A percentile compares a stretch with the other conserved stretches of the same genome.
Conservation (phyloP, 192 early-diverging fungal species). For the Lobulomyces angularis region DNA sequence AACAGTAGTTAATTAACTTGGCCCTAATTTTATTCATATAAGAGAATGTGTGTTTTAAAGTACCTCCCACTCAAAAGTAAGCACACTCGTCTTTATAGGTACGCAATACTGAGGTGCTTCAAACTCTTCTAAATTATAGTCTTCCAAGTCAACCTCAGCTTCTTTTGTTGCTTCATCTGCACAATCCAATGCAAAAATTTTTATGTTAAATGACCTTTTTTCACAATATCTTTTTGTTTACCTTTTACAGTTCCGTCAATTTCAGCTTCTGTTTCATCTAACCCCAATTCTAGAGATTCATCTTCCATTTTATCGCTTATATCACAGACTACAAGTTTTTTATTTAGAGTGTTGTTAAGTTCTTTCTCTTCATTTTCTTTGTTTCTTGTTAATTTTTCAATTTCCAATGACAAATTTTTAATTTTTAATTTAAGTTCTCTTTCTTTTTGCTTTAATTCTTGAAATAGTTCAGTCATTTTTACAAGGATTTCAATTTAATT, state of each 20-base stretch:
- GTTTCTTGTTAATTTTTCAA: no score
- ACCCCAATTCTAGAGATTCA: conserved; percentile 7
- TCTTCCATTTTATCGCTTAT: no score
- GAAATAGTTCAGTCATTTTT: no score
- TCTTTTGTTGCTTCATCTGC: neutral
- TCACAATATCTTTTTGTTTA: conserved; percentile 9
- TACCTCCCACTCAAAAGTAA: conserved; percentile 87
- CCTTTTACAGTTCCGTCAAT: conserved; percentile 2
- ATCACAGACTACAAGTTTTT: no score
- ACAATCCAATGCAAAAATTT: neutral
- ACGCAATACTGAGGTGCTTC: conserved; percentile 75
- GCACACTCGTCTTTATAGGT: conserved; percentile 89
- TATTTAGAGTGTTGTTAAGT: no score
- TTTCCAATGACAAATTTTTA: no score
- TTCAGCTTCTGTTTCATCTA: conserved; percentile 9
- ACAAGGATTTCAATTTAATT: no score
- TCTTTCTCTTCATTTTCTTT: no score
- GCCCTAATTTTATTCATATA: conserved; percentile 7
- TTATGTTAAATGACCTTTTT: conserved; percentile 3
- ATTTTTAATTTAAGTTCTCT: no score
- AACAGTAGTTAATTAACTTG: neutral
- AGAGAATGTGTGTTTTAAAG: neutral
- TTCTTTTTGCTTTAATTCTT: no score
- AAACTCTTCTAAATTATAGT: conserved; percentile 60
- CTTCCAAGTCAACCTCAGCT: neutral